These are phyloP conservation scores for Coffea eugenioides DNA, from an alignment of 257 asterid genomes.

Conservation along the genomic window DNA sequence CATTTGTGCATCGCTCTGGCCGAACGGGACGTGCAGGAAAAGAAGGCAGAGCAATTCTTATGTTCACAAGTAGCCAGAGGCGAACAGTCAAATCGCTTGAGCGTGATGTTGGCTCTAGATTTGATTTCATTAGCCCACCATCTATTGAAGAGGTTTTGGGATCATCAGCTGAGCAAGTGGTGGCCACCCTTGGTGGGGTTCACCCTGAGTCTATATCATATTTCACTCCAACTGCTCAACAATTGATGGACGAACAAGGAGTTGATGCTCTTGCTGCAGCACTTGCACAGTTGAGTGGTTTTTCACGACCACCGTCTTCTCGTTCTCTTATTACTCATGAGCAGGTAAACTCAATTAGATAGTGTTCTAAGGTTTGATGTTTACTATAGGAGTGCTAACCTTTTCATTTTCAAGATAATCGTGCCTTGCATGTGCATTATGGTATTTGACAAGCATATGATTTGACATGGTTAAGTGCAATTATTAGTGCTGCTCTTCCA, in stretches of 20 bases:
- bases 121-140: slow-evolving; percentile 72
- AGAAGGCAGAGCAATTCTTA: slow-evolving; percentile 60
- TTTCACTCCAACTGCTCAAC: slow-evolving; percentile 46
- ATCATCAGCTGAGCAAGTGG: slow-evolving; percentile 66
- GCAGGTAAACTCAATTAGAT: slow-evolving; percentile 29
- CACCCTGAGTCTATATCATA: slow-evolving; percentile 45
- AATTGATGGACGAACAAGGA: slow-evolving; percentile 43
- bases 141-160: slow-evolving; percentile 74
- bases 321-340: slow-evolving; percentile 53
- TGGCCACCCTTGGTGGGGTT: slow-evolving; percentile 44
- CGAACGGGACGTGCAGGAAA: slow-evolving; percentile 98
- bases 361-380: slow-evolving; percentile 1
- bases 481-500: slow-evolving; percentile 1
- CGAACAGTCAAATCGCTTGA: slow-evolving; percentile 74
- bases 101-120: slow-evolving; percentile 72
- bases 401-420: background rate
- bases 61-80: slow-evolving; percentile 79
- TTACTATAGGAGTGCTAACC: background rate
- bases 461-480: background rate
- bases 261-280: slow-evolving; percentile 51
- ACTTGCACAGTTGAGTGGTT: slow-evolving; percentile 52
- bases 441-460: background rate
- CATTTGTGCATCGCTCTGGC: slow-evolving; percentile 97
- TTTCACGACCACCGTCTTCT: slow-evolving; percentile 48
- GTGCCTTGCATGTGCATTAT: background rate